These are phyloP conservation scores for Torulaspora indica DNA, from an alignment of 805 yeast genomes.

Conservation along the genomic window DNA sequence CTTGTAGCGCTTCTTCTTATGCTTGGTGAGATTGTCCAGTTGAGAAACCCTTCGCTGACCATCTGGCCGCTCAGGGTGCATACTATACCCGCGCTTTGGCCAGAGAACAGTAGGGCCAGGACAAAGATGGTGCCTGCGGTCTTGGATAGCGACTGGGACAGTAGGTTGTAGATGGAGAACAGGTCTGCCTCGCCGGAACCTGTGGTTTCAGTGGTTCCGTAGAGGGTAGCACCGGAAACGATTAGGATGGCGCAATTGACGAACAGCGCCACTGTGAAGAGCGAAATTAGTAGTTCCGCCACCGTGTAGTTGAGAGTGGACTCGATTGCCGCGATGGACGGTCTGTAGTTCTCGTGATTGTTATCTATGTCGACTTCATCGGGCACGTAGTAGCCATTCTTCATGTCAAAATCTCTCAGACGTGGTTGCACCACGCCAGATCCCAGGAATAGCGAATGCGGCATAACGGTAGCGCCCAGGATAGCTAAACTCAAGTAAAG, in stretches of 20 bases:
- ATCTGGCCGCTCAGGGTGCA: slow-evolving; percentile 92
- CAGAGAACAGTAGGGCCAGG: slow-evolving; percentile 77
- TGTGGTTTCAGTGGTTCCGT: slow-evolving; percentile 46
- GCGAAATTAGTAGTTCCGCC: slow-evolving; percentile 73
- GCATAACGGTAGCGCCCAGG: slow-evolving; percentile 93
- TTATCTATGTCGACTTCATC: slow-evolving; percentile 36
- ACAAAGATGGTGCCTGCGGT: slow-evolving; percentile 82
- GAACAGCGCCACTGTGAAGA: slow-evolving; percentile 84
- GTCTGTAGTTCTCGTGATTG: slow-evolving; percentile 52
- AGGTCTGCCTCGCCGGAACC: slow-evolving; percentile 74
- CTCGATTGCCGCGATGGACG: slow-evolving; percentile 75
- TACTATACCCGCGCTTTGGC: slow-evolving; percentile 93
- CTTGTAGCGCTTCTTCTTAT: slow-evolving; percentile 76
- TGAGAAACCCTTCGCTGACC: slow-evolving; percentile 86
- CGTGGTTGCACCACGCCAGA: slow-evolving; percentile 86
- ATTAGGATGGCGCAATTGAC: slow-evolving; percentile 86
- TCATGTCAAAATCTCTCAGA: slow-evolving; percentile 69
- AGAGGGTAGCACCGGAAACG: slow-evolving; percentile 86
- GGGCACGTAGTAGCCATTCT: slow-evolving; percentile 54
- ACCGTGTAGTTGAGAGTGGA: slow-evolving; percentile 79
- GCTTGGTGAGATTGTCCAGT: slow-evolving; percentile 78
- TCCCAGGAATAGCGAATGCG: slow-evolving; percentile 83
- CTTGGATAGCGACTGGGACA: slow-evolving; percentile 58
- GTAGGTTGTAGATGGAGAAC: slow-evolving; percentile 68
- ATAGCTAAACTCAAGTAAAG: slow-evolving; percentile 77